Evolutionary conservation across 495 filamentous ascomycete species (phyloP), one percentile per base, ranked within the genome.

Genomic region (Ascobolus immersus): DNA sequence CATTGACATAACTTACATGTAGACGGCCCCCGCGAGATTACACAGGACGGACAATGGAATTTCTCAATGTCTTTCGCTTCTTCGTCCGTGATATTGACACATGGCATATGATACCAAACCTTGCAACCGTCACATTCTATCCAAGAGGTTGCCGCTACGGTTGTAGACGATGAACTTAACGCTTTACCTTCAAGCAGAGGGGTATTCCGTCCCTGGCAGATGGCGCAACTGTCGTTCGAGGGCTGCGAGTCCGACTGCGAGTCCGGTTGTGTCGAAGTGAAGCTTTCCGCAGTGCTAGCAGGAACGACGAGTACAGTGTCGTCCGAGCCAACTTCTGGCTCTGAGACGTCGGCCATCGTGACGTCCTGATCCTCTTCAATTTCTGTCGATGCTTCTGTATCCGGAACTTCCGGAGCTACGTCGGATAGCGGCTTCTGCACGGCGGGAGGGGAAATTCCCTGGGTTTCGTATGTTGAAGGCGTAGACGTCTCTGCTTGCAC

Each of bases 111-210:
- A 41, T 68, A 76, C 73, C 73, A 79, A 17, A 55, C 58, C 41
- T 74, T 73, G 48, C 73, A 79, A 21, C 69, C 71, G 48, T 79
- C 71, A 42, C 73, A 79, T 19, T 60, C 66, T 37, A 79, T 76
- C 73, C 73, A 79, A 10, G 66, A 65, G 36, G 61, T 61, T 35
- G 61, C 56, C 11, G 25, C 25, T 27, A n/a, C 25, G 11, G 11
- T 14, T 11, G 25, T n/a, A 4, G 25, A 11, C 14, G 11, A 14
- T 11, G 3, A 11, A n/a, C 42, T 49, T 32, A 45, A 40, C 2
- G 44, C 42, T 32, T 45, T 36, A 9, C 38, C 47, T 14, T 49
- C 37, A 5, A 36, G 36, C 34, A 42, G 45, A 19, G 35, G 44
- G 5, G 34, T 39, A n/a, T 36, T 37, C 14, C 47, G 45, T 9